phyloP scores from a whole-genome alignment of 345 rosid genomes.

The Physaria fendleri region DNA sequence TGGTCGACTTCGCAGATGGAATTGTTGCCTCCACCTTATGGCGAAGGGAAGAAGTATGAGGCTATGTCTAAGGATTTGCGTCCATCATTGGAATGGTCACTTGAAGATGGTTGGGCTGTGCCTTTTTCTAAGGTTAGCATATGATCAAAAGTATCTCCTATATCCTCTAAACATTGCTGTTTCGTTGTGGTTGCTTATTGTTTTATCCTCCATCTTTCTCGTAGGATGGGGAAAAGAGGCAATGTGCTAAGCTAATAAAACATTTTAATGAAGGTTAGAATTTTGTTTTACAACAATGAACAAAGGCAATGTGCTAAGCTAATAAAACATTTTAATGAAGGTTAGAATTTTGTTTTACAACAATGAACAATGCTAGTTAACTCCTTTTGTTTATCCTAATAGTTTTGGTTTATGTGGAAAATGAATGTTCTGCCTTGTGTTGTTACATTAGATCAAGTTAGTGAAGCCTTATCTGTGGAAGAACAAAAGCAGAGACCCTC shows the following conservation, averaged over 20 bases:
- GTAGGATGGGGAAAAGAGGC: slow-evolving; percentile 18
- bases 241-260: slow-evolving; percentile 17
- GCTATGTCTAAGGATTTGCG: slow-evolving; percentile 7
- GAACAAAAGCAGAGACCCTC: background rate
- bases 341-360: background rate
- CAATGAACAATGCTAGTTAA: background rate
- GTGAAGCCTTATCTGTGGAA: background rate
- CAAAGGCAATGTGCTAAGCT: slow-evolving; percentile 21
- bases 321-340: background rate
- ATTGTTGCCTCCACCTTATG: slow-evolving; percentile 19
- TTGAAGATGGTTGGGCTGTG: slow-evolving; percentile 19
- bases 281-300: background rate
- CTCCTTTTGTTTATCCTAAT: background rate
- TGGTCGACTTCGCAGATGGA: slow-evolving; percentile 9
- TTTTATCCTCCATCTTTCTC: background rate
- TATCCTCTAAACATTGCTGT: background rate
- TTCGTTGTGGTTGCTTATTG: background rate
- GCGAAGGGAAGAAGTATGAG: slow-evolving; percentile 14
- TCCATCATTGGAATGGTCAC: slow-evolving; percentile 26
- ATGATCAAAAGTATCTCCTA: background rate
- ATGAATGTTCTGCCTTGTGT: background rate
- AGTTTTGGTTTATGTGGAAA: background rate
- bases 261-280: background rate
- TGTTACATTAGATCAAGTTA: background rate
- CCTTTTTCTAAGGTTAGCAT: slow-evolving; percentile 13